Evolutionary conservation across 805 yeast species (phyloP), one percentile per base, ranked within the genome.

Genomic region (Cyberlindnera lachancei): DNA sequence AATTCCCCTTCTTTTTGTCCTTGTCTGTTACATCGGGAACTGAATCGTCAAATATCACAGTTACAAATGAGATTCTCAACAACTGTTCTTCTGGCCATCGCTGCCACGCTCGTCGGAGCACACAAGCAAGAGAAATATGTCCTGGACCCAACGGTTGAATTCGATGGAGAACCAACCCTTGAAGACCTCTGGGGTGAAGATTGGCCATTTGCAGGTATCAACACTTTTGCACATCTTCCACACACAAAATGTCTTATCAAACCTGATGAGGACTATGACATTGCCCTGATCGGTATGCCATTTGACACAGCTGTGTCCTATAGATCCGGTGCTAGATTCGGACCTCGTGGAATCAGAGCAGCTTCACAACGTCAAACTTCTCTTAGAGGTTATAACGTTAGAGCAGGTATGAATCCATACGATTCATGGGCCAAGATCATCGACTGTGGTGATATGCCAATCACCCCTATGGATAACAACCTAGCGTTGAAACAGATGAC

Each of bases 291-390:
- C 35, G 94, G 94, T 5, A 79, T 80, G 2, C 94, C 94, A 1
- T 84, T 83, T 45, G 94, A 83, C 49, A 83, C 92, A 6, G 90
- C 90, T 0, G 78, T 77, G 0, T 69, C 87, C 1, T 83, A 75
- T 53, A 65, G 94, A 31, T 70, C 88, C 0, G 94, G 94, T 6
- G 88, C 94, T 3, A 59, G 94, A 33, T 83, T 83, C 56, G 94
- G 94, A 3, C 94, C 90, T 4, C 57, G 76, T 31, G 80, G 82
- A 10, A 76, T 79, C 31, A 59, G 88, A 42, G 59, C 67, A 3
- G 82, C 83, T 3, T 75, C 83, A 3, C 82, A 75, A 48, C 67
- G 94, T 43, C 94, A 83, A 51, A 72, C 74, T 3, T 54, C 76
- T 2, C 52, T 74, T 33, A 61, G 92, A 35, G 88, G 88, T 1